Base-by-base conservation (phyloP, 1,139 yeast species). In the Pneumocystis wakefieldiae region DNA sequence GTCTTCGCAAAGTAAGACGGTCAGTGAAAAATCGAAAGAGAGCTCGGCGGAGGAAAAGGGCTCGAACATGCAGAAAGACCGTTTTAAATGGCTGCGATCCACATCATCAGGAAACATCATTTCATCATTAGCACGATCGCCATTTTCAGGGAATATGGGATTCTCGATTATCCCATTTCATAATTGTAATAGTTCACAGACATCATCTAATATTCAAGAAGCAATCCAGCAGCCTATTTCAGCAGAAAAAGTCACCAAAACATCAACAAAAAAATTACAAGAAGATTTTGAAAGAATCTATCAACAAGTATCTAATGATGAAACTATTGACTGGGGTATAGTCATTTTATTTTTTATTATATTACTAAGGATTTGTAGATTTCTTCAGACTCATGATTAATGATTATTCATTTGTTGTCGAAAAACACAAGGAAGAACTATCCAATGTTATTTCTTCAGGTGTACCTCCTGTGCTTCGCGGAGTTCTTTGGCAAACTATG, bases 401-500 rank as follows among this genome's bases (percentile, higher is more conserved):
- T 67, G 85, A 87, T 71, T 90, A 88, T 71, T 78, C 83, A 38
- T 71, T 75, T 1, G 84, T 86, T n/a, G 89, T 89, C 1, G 77
- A 80, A 61, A 76, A 80, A 42, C 82, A 83, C 41, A 84, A 91
- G 1, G 80, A 80, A 15, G 80, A 79, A 67, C 77, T 90, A 66
- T 81, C 85, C 61, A 73, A 75, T 57, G 82, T 85, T 58, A 81
- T 92, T 41, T 80, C 85, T 39, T 76, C 77, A 14, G 97, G 97
- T 60, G 84, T 92, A 61, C 97, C 98, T 14, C 77, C 80, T 63
- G 95, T 87, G 68, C 79, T 92, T 62, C 78, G 97, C 67, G 96
- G 96, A 0, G 83, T 90, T 66, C 81, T 91, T 32, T 92, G 98
- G 98, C 97, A 91, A 74, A 76, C 88, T 62, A 86, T 90, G 63